Base-by-base conservation (phyloP, 176 grass and related monocot species). In the Oropetium thomaeum region DNA sequence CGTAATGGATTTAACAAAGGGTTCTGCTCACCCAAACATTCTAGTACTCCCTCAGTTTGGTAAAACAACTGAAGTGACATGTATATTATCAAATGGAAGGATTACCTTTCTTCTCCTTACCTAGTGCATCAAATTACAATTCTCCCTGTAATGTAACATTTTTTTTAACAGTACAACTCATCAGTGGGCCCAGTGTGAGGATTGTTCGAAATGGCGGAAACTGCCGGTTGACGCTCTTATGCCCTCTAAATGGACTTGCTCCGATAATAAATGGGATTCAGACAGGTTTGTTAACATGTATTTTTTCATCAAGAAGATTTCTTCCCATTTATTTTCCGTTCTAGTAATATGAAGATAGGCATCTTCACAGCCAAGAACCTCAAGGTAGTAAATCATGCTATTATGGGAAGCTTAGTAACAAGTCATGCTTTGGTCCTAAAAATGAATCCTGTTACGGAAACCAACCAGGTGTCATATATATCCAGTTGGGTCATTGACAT, bases 131-230 rank as follows among this genome's bases (percentile, higher is more conserved):
- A 49, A 49, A 19, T 7, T 20, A 5, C 20, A 52, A 9, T 23
- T 68, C 29, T 70, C 12, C 34, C 16, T 37, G 29, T 58, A 57
- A n/a, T 55, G 37, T 28, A 57, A 29, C 38, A 51, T 26, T 62
- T 29, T 26, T 62, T 49, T 65, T 55, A 9, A 12, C 45, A 48
- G 30, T 49, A 52, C 86, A 39, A 85, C 60, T 74, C 82, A 86
- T 92, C 96, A 99, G 61, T 96, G 89, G 96, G 96, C 85, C 57
- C 89, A 99, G 71, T 99, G 96, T 45, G 91, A 95, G 59, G 80
- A 92, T 81, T 99, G 96, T 66, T 90, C 67, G 20, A 99, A 95
- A 84, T 99, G 96, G 96, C 85, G 96, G 44, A 95, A 95, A 79
- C 62, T 99, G 30, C 96, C 96, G 29, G 69, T 73, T 6, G 92